Evolutionary conservation across 2,329 filamentous ascomycete species (phyloP).

Genomic region (Stylonectria norvegica): DNA sequence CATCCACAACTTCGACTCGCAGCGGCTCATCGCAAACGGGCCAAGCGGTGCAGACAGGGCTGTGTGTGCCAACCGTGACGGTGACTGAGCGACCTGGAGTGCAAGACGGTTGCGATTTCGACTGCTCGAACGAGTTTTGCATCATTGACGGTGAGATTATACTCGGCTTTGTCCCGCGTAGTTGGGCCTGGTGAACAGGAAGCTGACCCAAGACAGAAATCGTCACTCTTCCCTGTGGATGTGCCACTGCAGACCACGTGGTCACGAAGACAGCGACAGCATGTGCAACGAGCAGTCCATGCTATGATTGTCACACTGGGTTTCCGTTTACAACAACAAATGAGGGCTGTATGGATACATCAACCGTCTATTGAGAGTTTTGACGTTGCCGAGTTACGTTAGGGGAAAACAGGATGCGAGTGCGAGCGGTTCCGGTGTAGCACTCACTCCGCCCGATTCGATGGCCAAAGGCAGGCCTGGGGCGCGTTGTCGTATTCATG

Average conservation of each 20-base stretch:
- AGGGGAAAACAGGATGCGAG: no score
- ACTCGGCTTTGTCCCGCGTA: no score
- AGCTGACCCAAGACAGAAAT: constrained; percentile 4
- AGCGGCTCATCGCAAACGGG: no score
- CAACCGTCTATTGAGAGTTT: no score
- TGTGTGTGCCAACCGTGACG: constrained; percentile 18
- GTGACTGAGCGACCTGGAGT: constrained; percentile 8
- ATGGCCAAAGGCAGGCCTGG: no score
- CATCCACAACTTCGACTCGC: background rate
- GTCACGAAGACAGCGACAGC: constrained; percentile 12
- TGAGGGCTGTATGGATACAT: background rate
- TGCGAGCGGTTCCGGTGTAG: no score
- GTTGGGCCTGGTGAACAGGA: background rate
- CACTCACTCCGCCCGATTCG: no score
- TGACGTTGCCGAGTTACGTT: no score
- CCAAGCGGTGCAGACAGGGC: no score
- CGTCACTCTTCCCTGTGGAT: constrained; percentile 17
- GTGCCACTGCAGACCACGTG: constrained; percentile 10
- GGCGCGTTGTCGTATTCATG: no score
- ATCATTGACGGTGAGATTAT: constrained; percentile 16
- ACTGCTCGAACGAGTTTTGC: constrained; percentile 15
- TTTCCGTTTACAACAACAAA: background rate
- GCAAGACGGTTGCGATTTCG: constrained; percentile 7
- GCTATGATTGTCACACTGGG: background rate
- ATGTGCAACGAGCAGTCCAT: background rate